A percentile compares a stretch with the other conserved stretches of the same genome.
phyloP scores from a whole-genome alignment of 257 asterid species.

The Ilex aquifolium region DNA sequence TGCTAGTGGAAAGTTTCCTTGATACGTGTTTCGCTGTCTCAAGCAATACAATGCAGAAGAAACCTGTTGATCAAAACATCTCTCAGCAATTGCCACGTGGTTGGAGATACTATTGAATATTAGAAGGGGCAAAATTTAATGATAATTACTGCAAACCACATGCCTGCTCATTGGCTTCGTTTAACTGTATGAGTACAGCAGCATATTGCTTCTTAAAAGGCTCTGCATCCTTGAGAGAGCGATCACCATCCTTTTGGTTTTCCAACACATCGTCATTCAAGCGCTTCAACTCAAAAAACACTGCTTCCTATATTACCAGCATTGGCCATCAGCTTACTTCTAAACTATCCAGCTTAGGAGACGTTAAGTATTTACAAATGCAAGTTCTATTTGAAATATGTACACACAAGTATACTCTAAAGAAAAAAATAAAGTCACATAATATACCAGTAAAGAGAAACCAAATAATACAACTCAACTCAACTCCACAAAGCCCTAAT shows the following conservation, averaged over 20 bases:
- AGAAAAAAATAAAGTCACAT: no score
- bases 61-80: constrained; percentile 38
- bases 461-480: no score
- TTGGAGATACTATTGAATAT: not conserved
- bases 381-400: no score
- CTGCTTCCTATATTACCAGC: constrained; percentile 63
- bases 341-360: not conserved
- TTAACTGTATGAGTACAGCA: constrained; percentile 59
- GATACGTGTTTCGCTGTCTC: constrained; percentile 76
- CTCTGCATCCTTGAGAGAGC: constrained; percentile 72
- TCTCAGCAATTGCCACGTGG: not conserved
- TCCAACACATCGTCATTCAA: constrained; percentile 70
- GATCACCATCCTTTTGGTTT: constrained; percentile 39
- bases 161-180: constrained; percentile 79
- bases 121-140: not conserved
- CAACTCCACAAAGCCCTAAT: no score
- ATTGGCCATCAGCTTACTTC: constrained; percentile 21
- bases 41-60: constrained; percentile 52
- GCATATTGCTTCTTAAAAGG: constrained; percentile 84
- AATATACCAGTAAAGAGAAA: no score
- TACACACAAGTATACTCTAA: no score
- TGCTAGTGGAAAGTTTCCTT: constrained; percentile 40
- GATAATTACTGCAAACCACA: constrained; percentile 14
- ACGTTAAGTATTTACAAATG: not conserved
- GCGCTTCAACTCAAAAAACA: constrained; percentile 70